Evolutionary conservation across 495 filamentous ascomycete species (phyloP).

Genomic region (Hypoxylon subgilvum): DNA sequence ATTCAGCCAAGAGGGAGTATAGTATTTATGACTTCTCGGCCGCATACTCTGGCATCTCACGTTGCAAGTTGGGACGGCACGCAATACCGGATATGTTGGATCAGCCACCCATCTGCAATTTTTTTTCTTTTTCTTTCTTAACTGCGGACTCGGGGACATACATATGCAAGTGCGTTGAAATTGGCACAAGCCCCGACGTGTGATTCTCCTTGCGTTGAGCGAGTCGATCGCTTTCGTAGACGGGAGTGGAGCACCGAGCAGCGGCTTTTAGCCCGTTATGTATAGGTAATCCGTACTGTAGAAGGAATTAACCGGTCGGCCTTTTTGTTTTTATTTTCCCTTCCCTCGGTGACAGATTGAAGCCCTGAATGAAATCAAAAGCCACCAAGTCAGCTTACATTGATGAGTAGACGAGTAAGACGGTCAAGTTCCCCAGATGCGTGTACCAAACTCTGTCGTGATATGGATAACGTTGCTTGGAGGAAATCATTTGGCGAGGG

Average conservation of each 20-base stretch:
- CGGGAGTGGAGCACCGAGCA: conserved; percentile 8
- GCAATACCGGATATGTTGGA: conserved; percentile 22
- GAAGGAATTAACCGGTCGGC: conserved; percentile 20
- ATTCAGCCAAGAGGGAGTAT: conserved; percentile 6
- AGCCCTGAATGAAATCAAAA: not conserved
- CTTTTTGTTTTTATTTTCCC: not conserved
- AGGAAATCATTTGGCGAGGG: conserved; percentile 7
- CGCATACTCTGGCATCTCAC: not conserved
- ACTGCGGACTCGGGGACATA: not conserved
- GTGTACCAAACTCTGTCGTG: conserved; percentile 6
- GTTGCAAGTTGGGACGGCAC: conserved; percentile 12
- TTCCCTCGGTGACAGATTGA: conserved; percentile 12
- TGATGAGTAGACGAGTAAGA: conserved; percentile 8
- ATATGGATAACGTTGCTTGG: conserved; percentile 8
- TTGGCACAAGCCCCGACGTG: conserved; percentile 31
- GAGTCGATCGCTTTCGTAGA: conserved; percentile 20
- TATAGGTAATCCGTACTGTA: not conserved
- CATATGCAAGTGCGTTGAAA: conserved; percentile 31
- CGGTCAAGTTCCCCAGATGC: conserved; percentile 22
- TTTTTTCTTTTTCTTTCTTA: not conserved
- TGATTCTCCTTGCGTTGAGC: conserved; percentile 35
- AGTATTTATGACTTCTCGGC: conserved; percentile 10
- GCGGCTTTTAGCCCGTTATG: conserved; percentile 6
- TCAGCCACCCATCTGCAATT: not conserved
- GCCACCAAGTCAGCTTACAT: conserved; percentile 12